A percentile compares a stretch with the other conserved stretches of the same genome.
These are phyloP conservation scores for Salvia hispanica DNA, from an alignment of 257 asterid species.

Conservation along the genomic window DNA sequence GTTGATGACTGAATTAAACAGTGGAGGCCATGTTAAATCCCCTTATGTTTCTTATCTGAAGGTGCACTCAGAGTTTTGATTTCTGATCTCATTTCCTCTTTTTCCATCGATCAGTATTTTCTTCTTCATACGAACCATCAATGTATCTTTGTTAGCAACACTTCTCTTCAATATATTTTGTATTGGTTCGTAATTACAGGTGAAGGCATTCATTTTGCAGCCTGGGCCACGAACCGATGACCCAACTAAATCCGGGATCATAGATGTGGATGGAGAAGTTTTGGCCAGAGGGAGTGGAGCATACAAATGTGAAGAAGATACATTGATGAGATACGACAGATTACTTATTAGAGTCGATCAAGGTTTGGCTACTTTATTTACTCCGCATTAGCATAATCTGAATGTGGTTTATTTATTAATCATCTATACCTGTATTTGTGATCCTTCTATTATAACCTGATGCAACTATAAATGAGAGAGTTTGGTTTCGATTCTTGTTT, in stretches of 20 bases:
- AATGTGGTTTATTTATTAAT: neutral
- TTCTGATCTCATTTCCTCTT: neutral
- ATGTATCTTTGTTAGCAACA: conserved; percentile 8
- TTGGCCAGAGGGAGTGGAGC: conserved; percentile 82
- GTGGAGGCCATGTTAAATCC: conserved; percentile 79
- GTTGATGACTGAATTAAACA: conserved; percentile 59
- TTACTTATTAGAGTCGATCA: conserved; percentile 67
- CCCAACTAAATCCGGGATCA: conserved; percentile 48
- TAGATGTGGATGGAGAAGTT: conserved; percentile 65
- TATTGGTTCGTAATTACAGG: conserved; percentile 45
- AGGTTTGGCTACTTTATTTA: conserved; percentile 85
- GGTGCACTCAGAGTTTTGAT: conserved; percentile 44
- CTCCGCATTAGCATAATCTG: conserved; percentile 49
- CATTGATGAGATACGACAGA: conserved; percentile 74
- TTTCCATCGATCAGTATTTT: neutral
- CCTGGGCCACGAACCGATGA: conserved; percentile 64
- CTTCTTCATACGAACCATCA: too few species aligned
- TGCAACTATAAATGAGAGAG: neutral
- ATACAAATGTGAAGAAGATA: conserved; percentile 62
- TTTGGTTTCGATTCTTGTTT: neutral
- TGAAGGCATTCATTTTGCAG: conserved; percentile 76
- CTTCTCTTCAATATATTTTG: neutral
- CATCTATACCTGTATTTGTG: neutral
- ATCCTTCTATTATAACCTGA: neutral
- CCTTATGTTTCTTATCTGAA: conserved; percentile 74